Base-by-base conservation (phyloP, 768 basidiomycete genomes). In the Exsudoporus frostii region DNA sequence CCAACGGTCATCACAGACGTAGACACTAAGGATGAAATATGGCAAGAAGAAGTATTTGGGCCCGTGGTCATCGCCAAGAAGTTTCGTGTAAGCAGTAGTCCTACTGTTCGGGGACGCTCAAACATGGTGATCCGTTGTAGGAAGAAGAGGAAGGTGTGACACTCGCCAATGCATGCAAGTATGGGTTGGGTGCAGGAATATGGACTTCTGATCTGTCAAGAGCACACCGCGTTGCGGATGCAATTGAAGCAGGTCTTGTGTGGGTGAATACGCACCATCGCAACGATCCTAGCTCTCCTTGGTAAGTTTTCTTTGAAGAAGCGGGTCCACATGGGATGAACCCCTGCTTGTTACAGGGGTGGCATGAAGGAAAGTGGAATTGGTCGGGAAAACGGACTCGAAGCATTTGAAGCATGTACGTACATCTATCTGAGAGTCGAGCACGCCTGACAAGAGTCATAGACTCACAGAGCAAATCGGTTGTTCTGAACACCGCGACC, bases 181-280 rank as follows among this genome's bases (percentile, higher is more conserved):
- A 92, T 62, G 91, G 90, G 2, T 73, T 92, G 7, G 91, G 90
- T 14, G 86, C 87, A 3, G 86, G 85, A 9, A 76, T 94, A 44
- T 94, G 90, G 90, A 91, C 90, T 5, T 73, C 76, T 27, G 75
- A 90, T 66, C 64, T 93, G 30, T 85, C 89, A 0, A 76, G 83
- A 50, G 90, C 87, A 10, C 90, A 92, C 64, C 83, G 86, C 4
- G 79, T 91, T 3, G 79, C 90, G 7, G 78, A 78, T 45, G 73
- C 74, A 32, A 83, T 94, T 33, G 78, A 93, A 58, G 75, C 85
- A 17, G 92, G 92, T 5, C 63, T 93, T 29, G 86, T 89, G 41
- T 94, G 92, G 92, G 81, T 92, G 34, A 93, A 94, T 65, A 91
- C 88, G 0, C 90, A 92, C 59, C 92, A 94, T 63, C 80, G 91